These are phyloP conservation scores for Pilasporangium apinafurcum DNA, from an alignment of 352 stramenopile genomes.

Conservation along the genomic window DNA sequence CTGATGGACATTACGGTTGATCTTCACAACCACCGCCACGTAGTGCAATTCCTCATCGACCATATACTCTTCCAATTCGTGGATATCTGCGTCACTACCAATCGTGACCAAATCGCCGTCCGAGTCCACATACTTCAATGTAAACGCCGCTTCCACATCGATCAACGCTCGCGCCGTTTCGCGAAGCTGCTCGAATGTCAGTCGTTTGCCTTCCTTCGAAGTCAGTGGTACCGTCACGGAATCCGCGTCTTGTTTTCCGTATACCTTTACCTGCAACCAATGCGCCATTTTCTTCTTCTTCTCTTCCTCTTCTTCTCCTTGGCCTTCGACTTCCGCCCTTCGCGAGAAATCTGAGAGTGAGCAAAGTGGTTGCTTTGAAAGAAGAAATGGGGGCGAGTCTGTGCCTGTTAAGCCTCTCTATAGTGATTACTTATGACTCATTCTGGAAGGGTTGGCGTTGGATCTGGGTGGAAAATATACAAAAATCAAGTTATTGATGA, in stretches of 20 bases:
- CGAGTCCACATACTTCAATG: conserved; percentile 47
- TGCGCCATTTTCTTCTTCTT: neutral
- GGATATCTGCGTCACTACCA: conserved; percentile 38
- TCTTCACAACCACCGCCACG: conserved; percentile 23
- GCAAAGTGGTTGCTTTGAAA: neutral
- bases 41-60: conserved; percentile 27
- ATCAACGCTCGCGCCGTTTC: conserved; percentile 11
- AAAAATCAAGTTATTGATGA: neutral
- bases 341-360: neutral
- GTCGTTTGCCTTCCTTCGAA: conserved; percentile 6
- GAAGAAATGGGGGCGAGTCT: neutral
- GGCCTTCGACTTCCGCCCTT: neutral
- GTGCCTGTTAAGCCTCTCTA: neutral
- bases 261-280: neutral
- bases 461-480: no score
- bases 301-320: neutral
- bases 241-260: neutral
- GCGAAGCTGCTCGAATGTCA: conserved; percentile 19
- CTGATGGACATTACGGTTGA: conserved; percentile 18
- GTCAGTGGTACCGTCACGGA: conserved; percentile 16
- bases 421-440: neutral
- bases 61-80: conserved; percentile 49
- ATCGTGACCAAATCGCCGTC: conserved; percentile 58
- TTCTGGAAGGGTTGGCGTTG: no score
- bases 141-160: conserved; percentile 12